phyloP scores from a whole-genome alignment of 2,329 filamentous ascomycete genomes.

The Neonectria punicea region DNA sequence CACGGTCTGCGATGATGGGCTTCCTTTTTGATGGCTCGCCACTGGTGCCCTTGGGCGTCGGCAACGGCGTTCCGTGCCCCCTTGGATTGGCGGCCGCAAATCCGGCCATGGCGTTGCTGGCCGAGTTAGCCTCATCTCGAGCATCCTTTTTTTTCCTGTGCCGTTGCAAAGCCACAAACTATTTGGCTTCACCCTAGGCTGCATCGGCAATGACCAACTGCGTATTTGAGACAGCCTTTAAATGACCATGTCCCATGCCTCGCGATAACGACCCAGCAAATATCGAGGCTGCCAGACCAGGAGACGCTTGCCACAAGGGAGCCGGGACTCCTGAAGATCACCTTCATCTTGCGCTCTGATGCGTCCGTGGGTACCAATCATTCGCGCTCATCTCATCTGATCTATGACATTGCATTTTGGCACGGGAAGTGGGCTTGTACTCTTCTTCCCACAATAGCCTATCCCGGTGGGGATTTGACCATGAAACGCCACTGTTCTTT shows the following conservation, averaged over 20 bases:
- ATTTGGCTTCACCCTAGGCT: background rate
- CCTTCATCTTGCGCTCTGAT: slow-evolving; percentile 12
- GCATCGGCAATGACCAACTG: background rate
- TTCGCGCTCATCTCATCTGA: slow-evolving; percentile 10
- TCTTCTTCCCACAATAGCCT: slow-evolving; percentile 5
- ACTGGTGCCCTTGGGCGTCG: background rate
- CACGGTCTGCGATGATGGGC: background rate
- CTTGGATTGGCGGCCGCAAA: background rate
- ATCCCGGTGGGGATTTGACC: slow-evolving; percentile 3
- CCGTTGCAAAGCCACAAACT: background rate
- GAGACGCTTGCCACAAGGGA: background rate
- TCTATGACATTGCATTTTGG: slow-evolving; percentile 35
- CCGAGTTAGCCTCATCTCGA: background rate
- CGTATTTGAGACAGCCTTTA: background rate
- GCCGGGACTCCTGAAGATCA: slow-evolving; percentile 18
- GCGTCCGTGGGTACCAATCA: slow-evolving; percentile 20
- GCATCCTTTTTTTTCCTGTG: background rate
- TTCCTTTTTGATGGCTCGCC: slow-evolving; percentile 6
- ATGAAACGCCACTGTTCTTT: slow-evolving; percentile 9
- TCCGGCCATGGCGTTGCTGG: background rate
- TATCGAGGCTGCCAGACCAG: background rate
- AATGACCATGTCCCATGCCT: background rate
- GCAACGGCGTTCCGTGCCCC: background rate
- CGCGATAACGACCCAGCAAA: background rate
- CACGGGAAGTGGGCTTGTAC: slow-evolving; percentile 13